Conservation (phyloP, 148 eudicot species). For the Amaranthus hypochondriacus region DNA sequence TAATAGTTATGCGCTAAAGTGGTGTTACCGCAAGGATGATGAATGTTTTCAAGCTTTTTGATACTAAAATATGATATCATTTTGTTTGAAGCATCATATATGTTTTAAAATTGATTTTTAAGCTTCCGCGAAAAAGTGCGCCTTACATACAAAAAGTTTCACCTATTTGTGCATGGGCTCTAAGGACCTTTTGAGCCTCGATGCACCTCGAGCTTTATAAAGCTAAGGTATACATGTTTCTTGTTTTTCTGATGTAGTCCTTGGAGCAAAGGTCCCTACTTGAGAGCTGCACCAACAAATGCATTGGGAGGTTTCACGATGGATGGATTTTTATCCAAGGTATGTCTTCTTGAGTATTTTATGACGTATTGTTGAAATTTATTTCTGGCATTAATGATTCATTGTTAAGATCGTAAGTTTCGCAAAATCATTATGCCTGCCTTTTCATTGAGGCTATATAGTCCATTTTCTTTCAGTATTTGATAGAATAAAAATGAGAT, state of each 20-base stretch:
- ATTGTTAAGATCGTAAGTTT: background rate
- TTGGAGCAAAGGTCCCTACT: slow-evolving; percentile 79
- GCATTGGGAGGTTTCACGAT: slow-evolving; percentile 67
- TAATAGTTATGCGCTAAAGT: too few relatives aligned
- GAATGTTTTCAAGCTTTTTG: too few relatives aligned
- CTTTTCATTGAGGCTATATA: background rate
- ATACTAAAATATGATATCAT: too few relatives aligned
- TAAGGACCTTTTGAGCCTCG: too few relatives aligned
- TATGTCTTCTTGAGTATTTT: slow-evolving; percentile 17
- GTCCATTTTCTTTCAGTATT: background rate
- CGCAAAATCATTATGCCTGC: background rate
- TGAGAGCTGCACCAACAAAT: slow-evolving; percentile 67
- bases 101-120: too few relatives aligned
- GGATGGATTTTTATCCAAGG: slow-evolving; percentile 85
- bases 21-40: too few relatives aligned
- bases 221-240: background rate
- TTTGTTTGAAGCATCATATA: too few relatives aligned
- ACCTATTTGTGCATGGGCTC: too few relatives aligned
- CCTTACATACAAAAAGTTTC: too few relatives aligned
- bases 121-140: too few relatives aligned
- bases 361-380: background rate
- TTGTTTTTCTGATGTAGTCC: slow-evolving; percentile 46
- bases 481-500: background rate
- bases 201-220: too few relatives aligned
- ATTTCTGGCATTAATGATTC: background rate